Percentiles rank a stretch among this genome's conserved stretches.
Evolutionary conservation across 192 early-diverging fungal genomes (phyloP).

Genomic region (Backusella mclennaniae): DNA sequence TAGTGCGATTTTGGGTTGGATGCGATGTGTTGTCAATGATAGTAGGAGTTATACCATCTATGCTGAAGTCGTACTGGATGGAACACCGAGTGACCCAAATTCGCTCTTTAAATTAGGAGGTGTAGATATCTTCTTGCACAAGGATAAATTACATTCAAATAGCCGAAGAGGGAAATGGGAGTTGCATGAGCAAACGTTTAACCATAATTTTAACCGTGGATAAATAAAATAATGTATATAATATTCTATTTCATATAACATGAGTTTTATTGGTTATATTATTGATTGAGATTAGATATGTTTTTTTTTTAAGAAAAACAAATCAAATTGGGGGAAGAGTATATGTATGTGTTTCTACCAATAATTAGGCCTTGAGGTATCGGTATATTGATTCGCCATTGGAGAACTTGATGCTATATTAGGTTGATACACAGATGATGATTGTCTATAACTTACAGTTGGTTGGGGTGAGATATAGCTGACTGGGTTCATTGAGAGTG

Average conservation of each 20-base stretch:
- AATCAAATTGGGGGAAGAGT: background rate
- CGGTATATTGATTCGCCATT: background rate
- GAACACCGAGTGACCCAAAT: conserved; percentile 38
- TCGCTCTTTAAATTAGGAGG: conserved; percentile 18
- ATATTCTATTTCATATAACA: background rate
- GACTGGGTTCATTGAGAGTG: background rate
- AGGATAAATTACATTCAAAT: background rate
- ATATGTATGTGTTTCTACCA: background rate
- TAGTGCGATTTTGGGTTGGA: conserved; percentile 76
- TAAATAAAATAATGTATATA: background rate
- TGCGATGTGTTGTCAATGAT: conserved; percentile 84
- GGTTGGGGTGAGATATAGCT: background rate
- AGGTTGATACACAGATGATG: background rate
- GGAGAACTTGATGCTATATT: background rate
- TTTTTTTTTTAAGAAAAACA: background rate
- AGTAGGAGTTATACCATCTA: conserved; percentile 87
- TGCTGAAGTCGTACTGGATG: conserved; percentile 60
- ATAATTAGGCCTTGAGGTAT: background rate
- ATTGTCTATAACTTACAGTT: conserved; percentile 1
- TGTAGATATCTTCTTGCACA: background rate
- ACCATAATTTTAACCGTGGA: conserved; percentile 63
- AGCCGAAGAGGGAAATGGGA: conserved; percentile 76
- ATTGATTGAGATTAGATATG: background rate
- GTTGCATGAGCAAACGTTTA: conserved; percentile 90
- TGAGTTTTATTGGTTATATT: too few species aligned